Conservation (phyloP, 108 stramenopile genomes). For the Cylindrotheca closterium region DNA sequence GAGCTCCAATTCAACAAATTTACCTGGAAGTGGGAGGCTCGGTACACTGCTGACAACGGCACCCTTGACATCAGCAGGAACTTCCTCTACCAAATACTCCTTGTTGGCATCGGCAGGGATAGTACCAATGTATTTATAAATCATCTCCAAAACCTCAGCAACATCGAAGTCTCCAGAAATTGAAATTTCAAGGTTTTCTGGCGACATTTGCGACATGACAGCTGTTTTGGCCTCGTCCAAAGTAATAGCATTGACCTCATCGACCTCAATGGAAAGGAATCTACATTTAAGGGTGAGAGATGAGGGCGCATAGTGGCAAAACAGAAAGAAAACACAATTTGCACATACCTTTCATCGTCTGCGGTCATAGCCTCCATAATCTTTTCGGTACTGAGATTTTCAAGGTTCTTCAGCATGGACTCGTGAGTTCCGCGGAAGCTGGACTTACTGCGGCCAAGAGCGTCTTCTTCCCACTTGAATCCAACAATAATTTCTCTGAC, state of each 20-base stretch:
- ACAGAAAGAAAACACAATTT: constrained; percentile 3
- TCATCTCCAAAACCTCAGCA: constrained; percentile 86
- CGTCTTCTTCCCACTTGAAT: constrained; percentile 97
- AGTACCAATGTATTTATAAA: constrained; percentile 93
- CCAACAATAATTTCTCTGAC: constrained; percentile 89
- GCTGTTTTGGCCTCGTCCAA: constrained; percentile 87
- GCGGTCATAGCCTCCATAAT: constrained; percentile 79
- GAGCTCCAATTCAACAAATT: constrained; percentile 87
- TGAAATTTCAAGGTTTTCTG: constrained; percentile 88
- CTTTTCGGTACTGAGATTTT: constrained; percentile 80
- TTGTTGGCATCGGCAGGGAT: constrained; percentile 80
- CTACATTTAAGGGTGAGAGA: constrained; percentile 20
- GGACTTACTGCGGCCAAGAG: constrained; percentile 90
- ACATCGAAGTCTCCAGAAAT: constrained; percentile 96
- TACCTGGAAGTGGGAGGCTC: constrained; percentile 53
- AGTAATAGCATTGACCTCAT: constrained; percentile 79
- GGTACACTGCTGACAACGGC: constrained; percentile 52
- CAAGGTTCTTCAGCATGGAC: constrained; percentile 83
- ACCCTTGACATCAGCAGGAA: constrained; percentile 14
- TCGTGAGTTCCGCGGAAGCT: constrained; percentile 86
- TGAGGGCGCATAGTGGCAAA: not conserved
- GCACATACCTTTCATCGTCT: constrained; percentile 66
- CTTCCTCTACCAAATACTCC: constrained; percentile 55
- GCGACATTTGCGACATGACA: constrained; percentile 89
- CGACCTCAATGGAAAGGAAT: constrained; percentile 88